phyloP scores from a whole-genome alignment of 257 asterid genomes.

The Lithospermum erythrorhizon region DNA sequence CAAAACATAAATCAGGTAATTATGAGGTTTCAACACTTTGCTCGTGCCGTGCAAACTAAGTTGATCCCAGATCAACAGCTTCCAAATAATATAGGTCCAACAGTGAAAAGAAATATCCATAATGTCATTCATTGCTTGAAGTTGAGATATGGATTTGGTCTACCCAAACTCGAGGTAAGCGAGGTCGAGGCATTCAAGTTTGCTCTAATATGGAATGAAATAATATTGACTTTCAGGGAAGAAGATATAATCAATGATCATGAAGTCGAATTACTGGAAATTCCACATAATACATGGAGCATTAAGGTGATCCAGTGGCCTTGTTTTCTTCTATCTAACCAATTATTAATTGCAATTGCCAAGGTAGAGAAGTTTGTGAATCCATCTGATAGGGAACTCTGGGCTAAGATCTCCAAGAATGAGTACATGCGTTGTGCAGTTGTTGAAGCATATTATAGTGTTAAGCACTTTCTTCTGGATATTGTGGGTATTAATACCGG shows the following conservation, averaged over 20 bases:
- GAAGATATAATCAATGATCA: slow-evolving; percentile 80
- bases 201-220: slow-evolving; percentile 96
- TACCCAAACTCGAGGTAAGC: slow-evolving; percentile 87
- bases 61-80: slow-evolving; percentile 99
- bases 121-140: slow-evolving; percentile 75
- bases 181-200: slow-evolving; percentile 93
- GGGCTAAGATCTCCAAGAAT: slow-evolving; percentile 75
- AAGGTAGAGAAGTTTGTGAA: slow-evolving; percentile 89
- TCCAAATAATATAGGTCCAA: slow-evolving; percentile 57
- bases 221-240: slow-evolving; percentile 74
- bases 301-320: slow-evolving; percentile 95
- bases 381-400: slow-evolving; percentile 94
- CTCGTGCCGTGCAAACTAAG: slow-evolving; percentile 95
- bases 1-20: slow-evolving; percentile 89
- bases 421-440: slow-evolving; percentile 91
- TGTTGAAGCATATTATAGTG: slow-evolving; percentile 75
- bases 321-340: slow-evolving; percentile 84
- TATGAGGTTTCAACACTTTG: slow-evolving; percentile 93
- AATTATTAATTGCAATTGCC: slow-evolving; percentile 78
- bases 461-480: slow-evolving; percentile 59
- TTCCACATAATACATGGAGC: slow-evolving; percentile 88
- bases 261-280: slow-evolving; percentile 88
- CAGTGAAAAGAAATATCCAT: slow-evolving; percentile 57
- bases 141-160: slow-evolving; percentile 88
- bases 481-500: slow-evolving; percentile 60